Evolutionary conservation across 176 grass and related monocot species (phyloP), one percentile per base, ranked within the genome.

Genomic region (Oryza glaberrima): DNA sequence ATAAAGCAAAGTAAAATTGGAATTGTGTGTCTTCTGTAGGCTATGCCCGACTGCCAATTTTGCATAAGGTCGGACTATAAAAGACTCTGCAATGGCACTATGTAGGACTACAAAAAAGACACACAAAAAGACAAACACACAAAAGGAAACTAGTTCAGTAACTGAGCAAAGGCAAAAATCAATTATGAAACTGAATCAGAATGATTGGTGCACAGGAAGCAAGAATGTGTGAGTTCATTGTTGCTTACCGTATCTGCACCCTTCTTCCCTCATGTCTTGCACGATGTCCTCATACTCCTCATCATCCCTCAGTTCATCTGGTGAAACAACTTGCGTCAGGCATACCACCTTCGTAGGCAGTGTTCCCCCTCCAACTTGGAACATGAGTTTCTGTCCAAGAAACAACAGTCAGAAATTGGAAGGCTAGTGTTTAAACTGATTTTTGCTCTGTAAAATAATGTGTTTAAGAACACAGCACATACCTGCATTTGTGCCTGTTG

Each of bases 201-300:
- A 15, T 70, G 16, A 48, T 47, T 9, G 88, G 84, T 32, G 30
- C 79, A 35, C 61, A 82, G 60, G 20, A 75, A 73, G 28, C 15
- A 47, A 22, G 16, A 43, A 7, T 32, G 4, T 19, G 7, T 1
- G 16, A 35, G 28, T 79, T 65, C 56, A 13, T 3, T 78, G 28
- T 4, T 60, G 23, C 45, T 83, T 94, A 92, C 96, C 96, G 74
- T 98, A 98, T 95, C 89, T 94, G 82, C 80, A 83, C 2, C 91
- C 93, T 92, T 98, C 96, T 72, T 88, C 92, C 86, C 88, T 94
- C 96, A 98, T 98, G 85, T 98, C 96, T 73, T 98, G 93, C 75
- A 98, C 49, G 85, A 98, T 98, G 74, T 94, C 96, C 79, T 84
- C 91, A 4, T 95, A 95, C 72, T 95, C 96, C 65, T 94, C 96